These are phyloP conservation scores for Ogataea methylovora DNA, from an alignment of 805 yeast genomes.

Conservation along the genomic window DNA sequence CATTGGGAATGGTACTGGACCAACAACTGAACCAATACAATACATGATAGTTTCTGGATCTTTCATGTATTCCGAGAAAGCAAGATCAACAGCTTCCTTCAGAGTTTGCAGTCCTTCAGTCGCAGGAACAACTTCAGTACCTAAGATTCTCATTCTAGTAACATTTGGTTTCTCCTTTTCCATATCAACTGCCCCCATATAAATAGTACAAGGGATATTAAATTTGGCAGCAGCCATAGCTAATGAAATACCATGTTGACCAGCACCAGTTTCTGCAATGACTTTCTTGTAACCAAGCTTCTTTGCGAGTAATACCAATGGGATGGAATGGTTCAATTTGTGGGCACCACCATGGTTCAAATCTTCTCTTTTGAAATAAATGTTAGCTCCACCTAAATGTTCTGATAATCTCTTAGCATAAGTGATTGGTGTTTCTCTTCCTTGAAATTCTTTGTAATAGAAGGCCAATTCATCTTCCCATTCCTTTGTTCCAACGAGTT, in stretches of 20 bases:
- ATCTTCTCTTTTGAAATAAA: conserved; percentile 98
- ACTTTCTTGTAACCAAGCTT: conserved; percentile 36
- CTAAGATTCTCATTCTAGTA: conserved; percentile 7
- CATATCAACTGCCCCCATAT: conserved; percentile 9
- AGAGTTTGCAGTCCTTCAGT: conserved; percentile 6
- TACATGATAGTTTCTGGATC: conserved; percentile 7
- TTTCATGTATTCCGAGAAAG: conserved; percentile 5
- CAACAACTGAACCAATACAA: conserved; percentile 9
- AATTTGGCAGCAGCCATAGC: conserved; percentile 42
- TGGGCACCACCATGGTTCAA: conserved; percentile 46
- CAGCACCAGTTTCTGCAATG: conserved; percentile 45
- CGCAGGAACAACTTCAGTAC: conserved; percentile 8
- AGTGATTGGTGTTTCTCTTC: conserved; percentile 8
- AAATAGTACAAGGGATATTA: conserved; percentile 5
- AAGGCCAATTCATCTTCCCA: conserved; percentile 3
- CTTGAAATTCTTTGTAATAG: conserved; percentile 6
- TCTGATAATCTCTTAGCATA: conserved; percentile 18
- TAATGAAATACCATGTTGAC: conserved; percentile 45
- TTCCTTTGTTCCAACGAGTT: conserved; percentile 3
- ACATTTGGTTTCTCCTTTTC: conserved; percentile 8
- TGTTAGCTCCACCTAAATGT: conserved; percentile 88
- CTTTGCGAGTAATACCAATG: conserved; percentile 35
- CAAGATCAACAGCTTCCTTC: conserved; percentile 9
- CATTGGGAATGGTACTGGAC: conserved; percentile 8
- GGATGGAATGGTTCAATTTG: conserved; percentile 40